A percentile compares a stretch with the other conserved stretches of the same genome.
phyloP scores from a whole-genome alignment of 139 green algal genomes.

The Micromonas commoda region DNA sequence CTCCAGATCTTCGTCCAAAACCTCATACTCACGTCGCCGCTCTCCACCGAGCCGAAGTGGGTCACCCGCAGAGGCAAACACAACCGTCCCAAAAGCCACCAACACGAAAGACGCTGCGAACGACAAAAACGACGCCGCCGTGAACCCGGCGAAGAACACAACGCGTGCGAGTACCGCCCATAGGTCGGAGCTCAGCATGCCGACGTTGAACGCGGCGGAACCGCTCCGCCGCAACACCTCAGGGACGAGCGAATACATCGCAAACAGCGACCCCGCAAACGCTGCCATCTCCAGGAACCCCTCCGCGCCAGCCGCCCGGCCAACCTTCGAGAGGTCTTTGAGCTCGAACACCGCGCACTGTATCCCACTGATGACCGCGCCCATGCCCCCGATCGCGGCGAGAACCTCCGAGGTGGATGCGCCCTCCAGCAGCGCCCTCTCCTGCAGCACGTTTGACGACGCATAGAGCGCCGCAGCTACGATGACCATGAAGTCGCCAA shows the following conservation, averaged over 20 bases:
- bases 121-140: background rate
- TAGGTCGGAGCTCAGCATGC: constrained; percentile 57
- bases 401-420: constrained; percentile 22
- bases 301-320: background rate
- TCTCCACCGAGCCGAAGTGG: background rate
- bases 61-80: constrained; percentile 3
- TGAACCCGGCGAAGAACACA: constrained; percentile 51
- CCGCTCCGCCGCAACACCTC: constrained; percentile 31
- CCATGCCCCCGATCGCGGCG: background rate
- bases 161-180: constrained; percentile 48
- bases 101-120: background rate
- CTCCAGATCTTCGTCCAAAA: background rate
- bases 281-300: constrained; percentile 39
- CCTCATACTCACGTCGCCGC: background rate
- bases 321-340: constrained; percentile 24
- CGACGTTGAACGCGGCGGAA: constrained; percentile 63
- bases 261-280: constrained; percentile 53
- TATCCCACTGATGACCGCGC: background rate
- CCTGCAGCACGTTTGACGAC: constrained; percentile 56
- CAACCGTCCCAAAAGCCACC: background rate
- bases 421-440: constrained; percentile 47
- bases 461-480: constrained; percentile 58
- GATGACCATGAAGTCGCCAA: constrained; percentile 65
- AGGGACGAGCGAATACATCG: constrained; percentile 50
- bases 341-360: constrained; percentile 31